Evolutionary conservation across 371 early-diverging fungal genomes (phyloP), one percentile per base, ranked within the genome.

Genomic region (Amoeboaphelidium occidentale): DNA sequence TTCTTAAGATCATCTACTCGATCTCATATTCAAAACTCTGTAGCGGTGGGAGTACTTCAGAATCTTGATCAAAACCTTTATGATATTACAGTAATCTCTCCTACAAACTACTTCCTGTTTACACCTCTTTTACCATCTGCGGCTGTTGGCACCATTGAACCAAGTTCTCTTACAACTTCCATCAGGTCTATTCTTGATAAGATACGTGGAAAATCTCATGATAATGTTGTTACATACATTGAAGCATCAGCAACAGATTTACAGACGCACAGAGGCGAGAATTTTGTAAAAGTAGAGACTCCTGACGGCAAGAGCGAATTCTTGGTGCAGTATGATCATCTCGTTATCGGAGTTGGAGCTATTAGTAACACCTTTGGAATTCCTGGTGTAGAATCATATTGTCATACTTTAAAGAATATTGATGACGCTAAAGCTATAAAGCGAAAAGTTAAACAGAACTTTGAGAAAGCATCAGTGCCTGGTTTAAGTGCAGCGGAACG

Each of bases 21-120:
- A n/a, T n/a, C n/a, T n/a, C n/a, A n/a, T n/a, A n/a, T n/a, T n/a
- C n/a, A n/a, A n/a, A n/a, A n/a, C n/a, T n/a, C n/a, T n/a, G n/a
- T n/a, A n/a, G n/a, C n/a, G n/a, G n/a, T n/a, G n/a, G n/a, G n/a
- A n/a, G n/a, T n/a, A n/a, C n/a, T n/a, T n/a, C n/a, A n/a, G n/a
- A n/a, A n/a, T n/a, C n/a, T n/a, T n/a, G n/a, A n/a, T n/a, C n/a
- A n/a, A n/a, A n/a, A n/a, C n/a, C n/a, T n/a, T 44, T 48, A 48
- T 39, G 21, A n/a, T 24, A 26, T 48, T 17, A 48, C 48, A 20
- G 74, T 84, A 4, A 75, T 89, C 0, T 79, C 79, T 23, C 86
- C 86, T 17, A 72, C 82, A 50, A 88, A 86, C 63, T 92, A 86
- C 67, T 92, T 92, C 59, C 63, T 86, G 57, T 90, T 87, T 65